Percentiles rank a stretch among this genome's conserved stretches.
phyloP scores from a whole-genome alignment of 2,329 filamentous ascomycete genomes.

The Aphanocladium album region DNA sequence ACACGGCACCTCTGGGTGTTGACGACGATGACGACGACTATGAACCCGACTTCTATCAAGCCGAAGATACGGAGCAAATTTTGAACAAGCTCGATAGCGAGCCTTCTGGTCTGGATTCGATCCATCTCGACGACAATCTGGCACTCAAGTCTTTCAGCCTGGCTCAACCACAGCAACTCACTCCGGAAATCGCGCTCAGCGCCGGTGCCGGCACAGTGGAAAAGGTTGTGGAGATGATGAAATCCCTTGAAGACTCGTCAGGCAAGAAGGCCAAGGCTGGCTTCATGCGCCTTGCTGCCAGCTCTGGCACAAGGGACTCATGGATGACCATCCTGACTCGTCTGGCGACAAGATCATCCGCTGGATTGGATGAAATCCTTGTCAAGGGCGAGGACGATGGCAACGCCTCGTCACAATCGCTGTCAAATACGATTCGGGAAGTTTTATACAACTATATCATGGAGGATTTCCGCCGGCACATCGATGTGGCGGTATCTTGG shows the following conservation, averaged over 20 bases:
- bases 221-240: slow-evolving; percentile 74
- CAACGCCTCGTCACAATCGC: slow-evolving; percentile 33
- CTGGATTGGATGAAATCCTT: slow-evolving; percentile 58
- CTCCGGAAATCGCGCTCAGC: slow-evolving; percentile 64
- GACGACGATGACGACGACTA: slow-evolving; percentile 84
- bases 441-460: slow-evolving; percentile 79
- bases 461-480: slow-evolving; percentile 84
- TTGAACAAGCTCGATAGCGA: slow-evolving; percentile 70
- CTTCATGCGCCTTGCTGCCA: slow-evolving; percentile 78
- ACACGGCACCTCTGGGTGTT: slow-evolving; percentile 57
- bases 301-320: slow-evolving; percentile 76
- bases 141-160: slow-evolving; percentile 75
- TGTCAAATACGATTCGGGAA: slow-evolving; percentile 71
- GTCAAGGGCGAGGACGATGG: slow-evolving; percentile 53
- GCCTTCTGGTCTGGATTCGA: slow-evolving; percentile 41
- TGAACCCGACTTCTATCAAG: slow-evolving; percentile 77
- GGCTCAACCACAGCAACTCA: slow-evolving; percentile 69
- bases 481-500: slow-evolving; percentile 89
- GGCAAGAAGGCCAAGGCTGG: slow-evolving; percentile 62
- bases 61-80: slow-evolving; percentile 73
- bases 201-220: slow-evolving; percentile 70
- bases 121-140: slow-evolving; percentile 38
- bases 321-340: slow-evolving; percentile 87
- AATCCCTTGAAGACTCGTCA: slow-evolving; percentile 62
- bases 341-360: slow-evolving; percentile 72